These are phyloP conservation scores for Paratinospora sagittata DNA, from an alignment of 164 flowering plant species.

Conservation along the genomic window DNA sequence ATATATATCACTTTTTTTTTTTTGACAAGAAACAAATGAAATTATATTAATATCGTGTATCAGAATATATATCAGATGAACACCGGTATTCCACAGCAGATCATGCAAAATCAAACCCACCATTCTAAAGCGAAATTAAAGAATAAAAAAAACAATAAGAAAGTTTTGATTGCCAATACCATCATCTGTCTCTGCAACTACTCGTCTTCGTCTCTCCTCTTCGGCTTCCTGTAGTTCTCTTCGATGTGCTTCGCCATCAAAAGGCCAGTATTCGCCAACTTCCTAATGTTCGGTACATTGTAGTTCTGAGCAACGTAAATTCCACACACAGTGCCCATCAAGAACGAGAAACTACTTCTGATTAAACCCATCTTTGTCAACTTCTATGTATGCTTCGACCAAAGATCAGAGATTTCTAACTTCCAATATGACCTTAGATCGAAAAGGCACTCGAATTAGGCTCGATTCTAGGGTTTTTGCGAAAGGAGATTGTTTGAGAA, in stretches of 20 bases:
- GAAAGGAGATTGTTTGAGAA: too few species aligned
- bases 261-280: slow-evolving; percentile 43
- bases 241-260: slow-evolving; percentile 53
- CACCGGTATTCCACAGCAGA: too few species aligned
- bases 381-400: too few species aligned
- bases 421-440: neutral
- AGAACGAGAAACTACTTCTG: slow-evolving; percentile 45
- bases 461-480: neutral
- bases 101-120: neutral
- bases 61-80: neutral
- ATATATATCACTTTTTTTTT: too few species aligned
- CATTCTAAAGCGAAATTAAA: neutral
- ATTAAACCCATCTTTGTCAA: slow-evolving; percentile 46
- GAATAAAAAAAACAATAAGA: neutral
- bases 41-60: neutral
- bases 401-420: neutral
- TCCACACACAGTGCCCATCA: slow-evolving; percentile 47
- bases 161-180: neutral
- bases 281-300: slow-evolving; percentile 63
- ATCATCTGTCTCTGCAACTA: neutral
- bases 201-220: slow-evolving; percentile 44
- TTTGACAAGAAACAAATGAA: too few species aligned
- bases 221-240: slow-evolving; percentile 58
- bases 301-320: slow-evolving; percentile 74
- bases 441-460: neutral